A percentile compares a stretch with the other conserved stretches of the same genome.
phyloP scores from a whole-genome alignment of 2,329 filamentous ascomycete genomes.

The Talaromyces atroroseus region DNA sequence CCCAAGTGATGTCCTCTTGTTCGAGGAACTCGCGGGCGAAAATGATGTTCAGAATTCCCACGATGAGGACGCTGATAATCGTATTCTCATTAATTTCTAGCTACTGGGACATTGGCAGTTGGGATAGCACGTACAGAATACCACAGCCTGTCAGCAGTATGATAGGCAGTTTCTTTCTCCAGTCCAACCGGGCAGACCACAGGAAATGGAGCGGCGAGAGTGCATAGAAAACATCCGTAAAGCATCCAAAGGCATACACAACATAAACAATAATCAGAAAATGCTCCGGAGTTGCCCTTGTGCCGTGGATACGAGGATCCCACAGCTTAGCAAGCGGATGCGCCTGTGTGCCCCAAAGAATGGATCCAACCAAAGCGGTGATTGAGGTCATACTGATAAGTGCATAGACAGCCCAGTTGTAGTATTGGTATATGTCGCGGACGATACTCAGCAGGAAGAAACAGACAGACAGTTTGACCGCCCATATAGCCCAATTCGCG shows the following conservation, averaged over 20 bases:
- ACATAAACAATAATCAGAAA: not conserved
- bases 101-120: no score
- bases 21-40: not conserved
- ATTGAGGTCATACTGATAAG: not conserved
- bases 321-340: not conserved
- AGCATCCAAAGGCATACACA: not conserved
- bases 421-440: not conserved
- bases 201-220: slow-evolving; percentile 1
- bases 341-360: not conserved
- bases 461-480: not conserved
- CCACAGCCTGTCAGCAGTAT: not conserved
- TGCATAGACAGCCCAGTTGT: not conserved
- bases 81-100: no score
- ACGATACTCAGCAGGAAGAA: not conserved
- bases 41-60: not conserved
- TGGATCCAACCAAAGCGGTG: not conserved
- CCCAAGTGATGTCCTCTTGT: not conserved
- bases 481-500: not conserved
- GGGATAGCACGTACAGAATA: not conserved
- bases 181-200: not conserved
- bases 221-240: not conserved
- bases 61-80: not conserved
- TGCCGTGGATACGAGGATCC: not conserved
- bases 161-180: not conserved
- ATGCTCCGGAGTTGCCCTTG: not conserved